phyloP scores from a whole-genome alignment of 495 filamentous ascomycete genomes.

The Jackrogersella multiformis region DNA sequence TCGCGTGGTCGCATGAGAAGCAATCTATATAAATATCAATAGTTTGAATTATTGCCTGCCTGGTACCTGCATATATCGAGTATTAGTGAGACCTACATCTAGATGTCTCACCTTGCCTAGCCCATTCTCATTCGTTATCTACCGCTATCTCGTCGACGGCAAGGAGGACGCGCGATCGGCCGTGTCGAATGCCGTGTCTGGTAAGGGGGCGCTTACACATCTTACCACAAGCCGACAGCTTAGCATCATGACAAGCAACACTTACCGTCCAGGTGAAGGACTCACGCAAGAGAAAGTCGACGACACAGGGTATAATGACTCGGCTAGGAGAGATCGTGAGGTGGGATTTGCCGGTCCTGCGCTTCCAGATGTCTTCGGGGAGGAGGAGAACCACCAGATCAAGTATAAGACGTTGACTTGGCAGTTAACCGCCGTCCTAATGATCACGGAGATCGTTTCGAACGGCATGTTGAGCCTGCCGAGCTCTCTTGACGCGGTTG shows the following conservation, averaged over 20 bases:
- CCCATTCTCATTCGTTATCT: not conserved
- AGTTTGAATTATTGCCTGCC: not conserved
- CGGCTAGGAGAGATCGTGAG: conserved; percentile 8
- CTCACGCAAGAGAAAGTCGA: conserved; percentile 17
- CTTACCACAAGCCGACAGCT: not conserved
- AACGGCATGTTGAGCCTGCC: conserved; percentile 69
- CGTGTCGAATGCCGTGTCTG: not conserved
- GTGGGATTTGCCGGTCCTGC: conserved; percentile 11
- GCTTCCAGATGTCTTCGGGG: conserved; percentile 37
- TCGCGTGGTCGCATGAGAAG: not conserved
- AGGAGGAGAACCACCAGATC: conserved; percentile 54
- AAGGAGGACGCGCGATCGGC: not conserved
- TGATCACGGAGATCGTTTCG: conserved; percentile 71
- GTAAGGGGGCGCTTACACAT: not conserved
- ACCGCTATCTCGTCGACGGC: not conserved
- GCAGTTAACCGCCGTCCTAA: conserved; percentile 63
- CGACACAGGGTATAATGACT: not conserved
- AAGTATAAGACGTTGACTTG: conserved; percentile 68
- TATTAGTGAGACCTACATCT: not conserved
- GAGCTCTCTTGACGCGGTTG: conserved; percentile 62
- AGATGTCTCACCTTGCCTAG: not conserved
- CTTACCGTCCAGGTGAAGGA: conserved; percentile 10
- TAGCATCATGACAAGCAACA: conserved; percentile 11
- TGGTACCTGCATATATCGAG: not conserved
- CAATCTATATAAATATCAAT: conserved; percentile 3